These are phyloP conservation scores for Paraconiothyrium brasiliense DNA, from an alignment of 2,329 filamentous ascomycete species.

Conservation along the genomic window DNA sequence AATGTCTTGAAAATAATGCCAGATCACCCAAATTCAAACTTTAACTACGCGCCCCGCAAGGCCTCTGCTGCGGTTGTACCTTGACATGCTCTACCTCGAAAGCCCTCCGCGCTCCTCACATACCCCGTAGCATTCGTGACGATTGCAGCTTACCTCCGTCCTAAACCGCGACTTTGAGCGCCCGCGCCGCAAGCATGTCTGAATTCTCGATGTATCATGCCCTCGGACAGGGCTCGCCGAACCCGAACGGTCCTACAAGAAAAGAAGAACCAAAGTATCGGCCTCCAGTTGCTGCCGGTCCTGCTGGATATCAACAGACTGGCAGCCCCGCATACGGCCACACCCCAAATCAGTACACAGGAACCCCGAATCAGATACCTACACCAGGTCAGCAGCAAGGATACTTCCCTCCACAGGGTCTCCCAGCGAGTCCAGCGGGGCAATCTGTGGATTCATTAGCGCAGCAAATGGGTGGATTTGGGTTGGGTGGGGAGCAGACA, in stretches of 20 bases:
- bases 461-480: constrained; percentile 40
- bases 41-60: constrained; percentile 23
- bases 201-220: constrained; percentile 51
- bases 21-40: constrained; percentile 42
- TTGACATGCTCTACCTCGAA: constrained; percentile 35
- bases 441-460: constrained; percentile 46
- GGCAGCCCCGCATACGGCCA: constrained; percentile 44
- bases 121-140: constrained; percentile 27
- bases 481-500: constrained; percentile 52
- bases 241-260: constrained; percentile 34
- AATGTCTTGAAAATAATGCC: constrained; percentile 36
- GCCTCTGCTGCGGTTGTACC: constrained; percentile 19
- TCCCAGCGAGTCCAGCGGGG: constrained; percentile 36
- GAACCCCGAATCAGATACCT: constrained; percentile 37
- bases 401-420: constrained; percentile 54
- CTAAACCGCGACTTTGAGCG: constrained; percentile 22
- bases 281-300: constrained; percentile 55
- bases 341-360: constrained; percentile 43
- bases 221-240: constrained; percentile 40
- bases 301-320: constrained; percentile 55
- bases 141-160: constrained; percentile 20
- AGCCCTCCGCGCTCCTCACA: constrained; percentile 22
- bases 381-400: constrained; percentile 46
- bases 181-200: constrained; percentile 46
- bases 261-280: constrained; percentile 48